A percentile compares a stretch with the other conserved stretches of the same genome.
These are phyloP conservation scores for Phaeosphaeria sp. DNA, from an alignment of 2,329 filamentous ascomycete species.

Conservation along the genomic window DNA sequence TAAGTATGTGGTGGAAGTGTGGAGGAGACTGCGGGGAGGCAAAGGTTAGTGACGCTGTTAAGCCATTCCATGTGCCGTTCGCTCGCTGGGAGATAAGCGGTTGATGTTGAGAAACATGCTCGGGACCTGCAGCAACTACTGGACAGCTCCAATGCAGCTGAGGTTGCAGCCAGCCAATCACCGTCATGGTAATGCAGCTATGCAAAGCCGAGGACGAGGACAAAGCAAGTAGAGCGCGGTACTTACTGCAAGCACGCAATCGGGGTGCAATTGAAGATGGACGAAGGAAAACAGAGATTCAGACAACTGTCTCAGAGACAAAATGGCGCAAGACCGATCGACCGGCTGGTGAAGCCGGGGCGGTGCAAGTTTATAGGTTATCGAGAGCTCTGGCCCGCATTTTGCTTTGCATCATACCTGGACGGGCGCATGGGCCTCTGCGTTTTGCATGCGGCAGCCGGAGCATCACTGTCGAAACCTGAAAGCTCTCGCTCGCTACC, in stretches of 20 bases:
- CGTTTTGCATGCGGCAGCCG: constrained; percentile 31
- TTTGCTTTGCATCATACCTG: constrained; percentile 30
- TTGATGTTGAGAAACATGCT: constrained; percentile 18
- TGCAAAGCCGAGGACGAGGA: constrained; percentile 19
- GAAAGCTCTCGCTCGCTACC: constrained; percentile 10
- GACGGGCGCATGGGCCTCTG: constrained; percentile 28
- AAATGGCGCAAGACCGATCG: constrained; percentile 25
- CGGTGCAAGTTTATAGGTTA: constrained; percentile 36
- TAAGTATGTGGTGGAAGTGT: constrained; percentile 20
- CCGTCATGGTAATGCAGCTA: constrained; percentile 18
- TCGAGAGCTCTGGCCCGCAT: constrained; percentile 34
- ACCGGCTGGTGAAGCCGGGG: constrained; percentile 21
- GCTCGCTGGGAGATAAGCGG: background rate
- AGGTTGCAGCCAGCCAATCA: constrained; percentile 20
- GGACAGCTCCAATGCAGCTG: constrained; percentile 24
- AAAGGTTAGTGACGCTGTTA: constrained; percentile 29
- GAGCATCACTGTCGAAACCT: constrained; percentile 21
- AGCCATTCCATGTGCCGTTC: constrained; percentile 23
- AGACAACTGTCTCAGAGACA: constrained; percentile 2
- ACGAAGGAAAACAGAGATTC: constrained; percentile 1
- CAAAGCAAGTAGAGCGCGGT: constrained; percentile 17
- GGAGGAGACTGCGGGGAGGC: constrained; percentile 4
- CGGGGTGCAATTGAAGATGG: constrained; percentile 4
- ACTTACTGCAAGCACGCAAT: constrained; percentile 25
- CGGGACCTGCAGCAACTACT: constrained; percentile 22